Conservation (phyloP, 768 basidiomycete genomes). For the Gyrodon lividus region DNA sequence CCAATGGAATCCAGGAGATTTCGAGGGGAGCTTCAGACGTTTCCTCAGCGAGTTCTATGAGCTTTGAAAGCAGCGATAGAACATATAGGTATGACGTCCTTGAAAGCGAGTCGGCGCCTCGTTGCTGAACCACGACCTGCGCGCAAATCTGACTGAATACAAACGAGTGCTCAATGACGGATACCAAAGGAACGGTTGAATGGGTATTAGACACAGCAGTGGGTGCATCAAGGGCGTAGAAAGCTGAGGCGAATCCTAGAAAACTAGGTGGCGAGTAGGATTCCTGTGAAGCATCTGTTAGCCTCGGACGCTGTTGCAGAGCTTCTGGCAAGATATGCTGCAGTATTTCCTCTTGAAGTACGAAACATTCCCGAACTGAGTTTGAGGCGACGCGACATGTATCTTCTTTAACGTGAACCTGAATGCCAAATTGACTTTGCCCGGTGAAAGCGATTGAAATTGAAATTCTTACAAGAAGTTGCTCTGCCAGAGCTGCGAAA, state of each 20-base stretch:
- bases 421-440: constrained; percentile 1
- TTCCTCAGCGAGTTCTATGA: constrained; percentile 44
- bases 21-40: constrained; percentile 30
- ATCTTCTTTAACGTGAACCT: constrained; percentile 41
- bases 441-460: background rate
- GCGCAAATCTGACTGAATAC: constrained; percentile 49
- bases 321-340: constrained; percentile 49
- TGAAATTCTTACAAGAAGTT: constrained; percentile 51
- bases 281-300: constrained; percentile 37
- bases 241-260: constrained; percentile 56
- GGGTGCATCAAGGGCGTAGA: constrained; percentile 52
- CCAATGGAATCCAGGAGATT: constrained; percentile 58
- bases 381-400: constrained; percentile 34
- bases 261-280: constrained; percentile 36
- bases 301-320: constrained; percentile 50
- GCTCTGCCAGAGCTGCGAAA: constrained; percentile 65
- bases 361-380: constrained; percentile 41
- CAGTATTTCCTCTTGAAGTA: constrained; percentile 55
- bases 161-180: constrained; percentile 55
- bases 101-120: constrained; percentile 31
- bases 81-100: constrained; percentile 54
- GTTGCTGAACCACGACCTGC: constrained; percentile 32
- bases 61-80: constrained; percentile 49
- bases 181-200: constrained; percentile 48
- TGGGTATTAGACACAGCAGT: constrained; percentile 25